These are phyloP conservation scores for Puya raimondii DNA, from an alignment of 176 grass and related monocot genomes.

Conservation along the genomic window DNA sequence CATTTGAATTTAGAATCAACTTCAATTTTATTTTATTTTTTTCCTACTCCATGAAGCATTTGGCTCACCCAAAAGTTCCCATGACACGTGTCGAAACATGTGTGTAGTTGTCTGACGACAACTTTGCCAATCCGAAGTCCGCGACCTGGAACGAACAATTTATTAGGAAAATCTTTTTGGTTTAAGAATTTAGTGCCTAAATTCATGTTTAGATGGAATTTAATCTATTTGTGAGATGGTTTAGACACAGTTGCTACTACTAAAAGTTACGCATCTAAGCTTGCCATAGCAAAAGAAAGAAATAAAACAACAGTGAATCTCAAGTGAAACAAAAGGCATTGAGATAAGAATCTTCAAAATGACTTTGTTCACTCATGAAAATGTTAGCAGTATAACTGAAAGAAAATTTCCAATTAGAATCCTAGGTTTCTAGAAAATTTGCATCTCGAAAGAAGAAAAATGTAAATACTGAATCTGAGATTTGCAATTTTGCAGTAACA, in stretches of 20 bases:
- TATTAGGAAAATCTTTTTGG: neutral
- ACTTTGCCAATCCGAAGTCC: slow-evolving; percentile 68
- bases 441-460: neutral
- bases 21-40: no score
- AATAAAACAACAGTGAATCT: no score
- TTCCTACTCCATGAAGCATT: neutral
- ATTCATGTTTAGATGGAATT: neutral
- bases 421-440: neutral
- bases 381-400: neutral
- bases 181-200: neutral
- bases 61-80: slow-evolving; percentile 63
- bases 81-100: slow-evolving; percentile 70
- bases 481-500: neutral
- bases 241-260: no score
- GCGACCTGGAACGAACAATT: slow-evolving; percentile 37
- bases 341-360: no score
- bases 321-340: no score
- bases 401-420: neutral
- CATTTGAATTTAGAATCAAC: neutral
- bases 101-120: slow-evolving; percentile 40
- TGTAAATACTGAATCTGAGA: neutral
- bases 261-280: no score
- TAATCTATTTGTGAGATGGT: no score
- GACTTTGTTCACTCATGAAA: no score
- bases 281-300: no score